Percentiles rank a stretch among this genome's conserved stretches.
These are phyloP conservation scores for Triangularia verruculosa DNA, from an alignment of 2,329 filamentous ascomycete genomes.

Conservation along the genomic window DNA sequence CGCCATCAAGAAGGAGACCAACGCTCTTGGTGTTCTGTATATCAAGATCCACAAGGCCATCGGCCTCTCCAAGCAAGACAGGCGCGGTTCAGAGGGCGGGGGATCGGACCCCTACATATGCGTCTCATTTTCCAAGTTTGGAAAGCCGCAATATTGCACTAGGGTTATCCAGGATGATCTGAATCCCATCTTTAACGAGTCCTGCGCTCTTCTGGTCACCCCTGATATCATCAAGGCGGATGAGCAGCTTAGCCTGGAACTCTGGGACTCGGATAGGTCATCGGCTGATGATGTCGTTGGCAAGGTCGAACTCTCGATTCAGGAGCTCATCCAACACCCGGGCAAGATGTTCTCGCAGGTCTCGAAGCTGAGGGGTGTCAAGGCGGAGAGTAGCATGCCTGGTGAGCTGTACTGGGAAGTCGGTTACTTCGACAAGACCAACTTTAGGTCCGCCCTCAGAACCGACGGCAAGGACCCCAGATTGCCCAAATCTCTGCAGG, in stretches of 20 bases:
- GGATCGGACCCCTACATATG: conserved; percentile 96
- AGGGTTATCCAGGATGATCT: conserved; percentile 92
- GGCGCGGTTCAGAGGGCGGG: conserved; percentile 74
- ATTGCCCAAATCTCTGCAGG: conserved; percentile 69
- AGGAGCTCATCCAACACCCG: conserved; percentile 91
- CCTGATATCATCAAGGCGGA: conserved; percentile 88
- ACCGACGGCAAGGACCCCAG: conserved; percentile 82
- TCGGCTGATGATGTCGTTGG: conserved; percentile 94
- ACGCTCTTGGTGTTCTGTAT: conserved; percentile 86
- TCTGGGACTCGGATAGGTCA: conserved; percentile 93
- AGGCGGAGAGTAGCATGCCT: conserved; percentile 83
- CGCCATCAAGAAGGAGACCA: conserved; percentile 83
- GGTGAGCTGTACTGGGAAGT: conserved; percentile 95
- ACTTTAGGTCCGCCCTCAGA: conserved; percentile 77
- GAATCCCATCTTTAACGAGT: conserved; percentile 91
- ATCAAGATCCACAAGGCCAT: conserved; percentile 85
- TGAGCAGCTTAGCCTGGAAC: conserved; percentile 87
- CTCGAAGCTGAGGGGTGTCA: conserved; percentile 78
- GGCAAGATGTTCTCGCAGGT: conserved; percentile 89
- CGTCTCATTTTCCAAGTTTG: conserved; percentile 90
- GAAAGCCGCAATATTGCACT: conserved; percentile 96
- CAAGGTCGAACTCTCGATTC: conserved; percentile 89
- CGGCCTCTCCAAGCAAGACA: conserved; percentile 88
- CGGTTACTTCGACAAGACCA: conserved; percentile 88
- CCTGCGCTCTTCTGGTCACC: conserved; percentile 78